Percentiles rank a stretch among this genome's conserved stretches.
These are phyloP conservation scores for Pestalotiopsis sp. DNA, from an alignment of 2,329 filamentous ascomycete species.

Conservation along the genomic window DNA sequence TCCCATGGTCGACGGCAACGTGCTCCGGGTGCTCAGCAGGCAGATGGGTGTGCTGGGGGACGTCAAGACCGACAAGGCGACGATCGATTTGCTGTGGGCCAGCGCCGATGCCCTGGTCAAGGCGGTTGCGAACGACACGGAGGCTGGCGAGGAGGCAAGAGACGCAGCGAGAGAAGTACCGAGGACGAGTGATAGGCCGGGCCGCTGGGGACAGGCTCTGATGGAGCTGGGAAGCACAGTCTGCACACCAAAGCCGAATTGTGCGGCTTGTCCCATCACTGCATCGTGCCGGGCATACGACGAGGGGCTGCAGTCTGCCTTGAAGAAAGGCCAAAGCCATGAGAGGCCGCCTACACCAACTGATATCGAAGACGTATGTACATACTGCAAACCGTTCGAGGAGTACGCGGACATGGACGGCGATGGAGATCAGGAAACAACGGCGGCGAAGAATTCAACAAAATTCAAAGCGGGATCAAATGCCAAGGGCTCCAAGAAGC, in stretches of 20 bases:
- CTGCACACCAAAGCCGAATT: slow-evolving; percentile 62
- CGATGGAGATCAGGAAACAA: slow-evolving; percentile 21
- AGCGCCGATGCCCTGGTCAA: slow-evolving; percentile 59
- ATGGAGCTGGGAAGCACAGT: slow-evolving; percentile 69
- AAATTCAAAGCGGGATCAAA: slow-evolving; percentile 13
- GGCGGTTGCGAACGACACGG: slow-evolving; percentile 45
- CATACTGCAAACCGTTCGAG: slow-evolving; percentile 49
- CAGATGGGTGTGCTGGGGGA: slow-evolving; percentile 61
- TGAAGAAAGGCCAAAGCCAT: slow-evolving; percentile 20
- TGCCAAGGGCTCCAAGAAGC: slow-evolving; percentile 15
- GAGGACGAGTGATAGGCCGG: slow-evolving; percentile 51
- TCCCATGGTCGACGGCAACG: slow-evolving; percentile 67
- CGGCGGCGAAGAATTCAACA: slow-evolving; percentile 16
- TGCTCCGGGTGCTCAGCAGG: slow-evolving; percentile 61
- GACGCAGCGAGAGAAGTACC: slow-evolving; percentile 11
- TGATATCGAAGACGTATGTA: slow-evolving; percentile 56
- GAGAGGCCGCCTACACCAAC: neutral
- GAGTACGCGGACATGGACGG: slow-evolving; percentile 26
- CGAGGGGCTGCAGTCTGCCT: slow-evolving; percentile 44
- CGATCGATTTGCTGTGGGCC: slow-evolving; percentile 59
- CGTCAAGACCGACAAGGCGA: slow-evolving; percentile 56
- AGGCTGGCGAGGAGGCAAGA: slow-evolving; percentile 14
- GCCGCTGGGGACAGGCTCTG: slow-evolving; percentile 65
- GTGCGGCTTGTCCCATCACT: slow-evolving; percentile 52
- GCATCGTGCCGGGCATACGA: slow-evolving; percentile 53